Conservation (phyloP, 177 flowering plant species). For the Vitis hybrid region DNA sequence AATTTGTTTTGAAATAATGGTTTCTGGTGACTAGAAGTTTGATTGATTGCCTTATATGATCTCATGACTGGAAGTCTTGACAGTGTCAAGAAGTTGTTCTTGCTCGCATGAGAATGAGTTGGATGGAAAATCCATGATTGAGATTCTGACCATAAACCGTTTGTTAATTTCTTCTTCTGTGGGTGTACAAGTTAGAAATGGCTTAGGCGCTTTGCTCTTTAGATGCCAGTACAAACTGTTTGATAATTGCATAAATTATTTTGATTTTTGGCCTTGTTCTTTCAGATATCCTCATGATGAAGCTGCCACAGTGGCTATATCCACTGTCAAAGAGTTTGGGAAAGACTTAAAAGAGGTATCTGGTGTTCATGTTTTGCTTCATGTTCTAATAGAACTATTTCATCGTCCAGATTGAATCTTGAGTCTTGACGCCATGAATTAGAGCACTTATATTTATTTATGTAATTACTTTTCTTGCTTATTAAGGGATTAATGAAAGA, state of each 20-base stretch:
- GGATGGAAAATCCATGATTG: background rate
- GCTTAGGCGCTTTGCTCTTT: background rate
- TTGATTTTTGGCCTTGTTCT: background rate
- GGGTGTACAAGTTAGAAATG: too few relatives aligned
- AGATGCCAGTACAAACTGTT: background rate
- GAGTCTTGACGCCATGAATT: too few relatives aligned
- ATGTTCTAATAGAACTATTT: background rate
- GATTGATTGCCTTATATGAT: too few relatives aligned
- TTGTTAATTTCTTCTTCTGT: too few relatives aligned
- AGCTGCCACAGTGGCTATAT: constrained; percentile 80
- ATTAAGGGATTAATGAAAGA: too few relatives aligned
- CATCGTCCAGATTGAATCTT: too few relatives aligned
- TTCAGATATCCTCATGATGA: constrained; percentile 84
- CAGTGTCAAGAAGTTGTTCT: too few relatives aligned
- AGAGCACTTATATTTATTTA: too few relatives aligned
- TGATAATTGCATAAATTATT: background rate
- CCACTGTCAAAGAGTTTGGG: constrained; percentile 59
- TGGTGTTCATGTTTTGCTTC: background rate
- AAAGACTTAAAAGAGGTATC: constrained; percentile 77
- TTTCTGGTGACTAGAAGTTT: too few relatives aligned
- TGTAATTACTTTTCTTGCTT: too few relatives aligned
- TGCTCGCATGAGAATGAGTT: background rate
- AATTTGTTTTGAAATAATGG: too few relatives aligned
- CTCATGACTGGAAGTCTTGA: background rate
- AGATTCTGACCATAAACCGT: too few relatives aligned